Evolutionary conservation across 192 early-diverging fungal genomes (phyloP), one percentile per base, ranked within the genome.

Genomic region (Coemansia reversa): DNA sequence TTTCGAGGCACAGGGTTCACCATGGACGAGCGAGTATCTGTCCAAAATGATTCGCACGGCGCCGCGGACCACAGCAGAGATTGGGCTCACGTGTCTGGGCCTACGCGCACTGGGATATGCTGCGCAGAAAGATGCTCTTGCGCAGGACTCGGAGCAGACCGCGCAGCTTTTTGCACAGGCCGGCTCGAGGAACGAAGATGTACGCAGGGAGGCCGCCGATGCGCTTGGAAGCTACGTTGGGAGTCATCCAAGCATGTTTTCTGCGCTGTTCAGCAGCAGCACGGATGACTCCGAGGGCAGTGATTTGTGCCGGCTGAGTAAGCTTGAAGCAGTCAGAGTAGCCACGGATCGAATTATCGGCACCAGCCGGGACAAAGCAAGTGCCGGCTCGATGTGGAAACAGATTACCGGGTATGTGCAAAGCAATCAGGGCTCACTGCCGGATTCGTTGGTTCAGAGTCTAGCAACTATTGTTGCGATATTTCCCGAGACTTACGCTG

Each of bases 51-150:
- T 66, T 33, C 12, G 8, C 19, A 25, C 20, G 32, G 9, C 50
- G 7, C 57, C 75, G 11, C 42, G 67, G 29, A 39, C 76, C 5
- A 51, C 52, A 2, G 51, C 20, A 12, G 68, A 57, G 4, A 29
- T 69, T 30, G 72, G 61, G 4, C 51, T 47, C 28, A 35, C 60
- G 7, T 74, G 71, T 29, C 77, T 80, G 19, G 61, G 55, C 1
- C 54, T 80, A 58, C 77, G 77, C 19, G 61, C 69, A 4, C 68
- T 74, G 35, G 77, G 77, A 0, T 71, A 71, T 29, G 66, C 72
- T 2, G 72, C 72, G 1, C 16, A 28, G 4, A 29, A 27, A 11
- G 62, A 58, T 27, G 6, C 32, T 47, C 65, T 80, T 7, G 49
- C 48, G 4, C 59, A 67, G 32, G 65, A 50, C 54, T 16, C 49